phyloP scores from a whole-genome alignment of 345 rosid genomes.

The Carallia pectinifolia region DNA sequence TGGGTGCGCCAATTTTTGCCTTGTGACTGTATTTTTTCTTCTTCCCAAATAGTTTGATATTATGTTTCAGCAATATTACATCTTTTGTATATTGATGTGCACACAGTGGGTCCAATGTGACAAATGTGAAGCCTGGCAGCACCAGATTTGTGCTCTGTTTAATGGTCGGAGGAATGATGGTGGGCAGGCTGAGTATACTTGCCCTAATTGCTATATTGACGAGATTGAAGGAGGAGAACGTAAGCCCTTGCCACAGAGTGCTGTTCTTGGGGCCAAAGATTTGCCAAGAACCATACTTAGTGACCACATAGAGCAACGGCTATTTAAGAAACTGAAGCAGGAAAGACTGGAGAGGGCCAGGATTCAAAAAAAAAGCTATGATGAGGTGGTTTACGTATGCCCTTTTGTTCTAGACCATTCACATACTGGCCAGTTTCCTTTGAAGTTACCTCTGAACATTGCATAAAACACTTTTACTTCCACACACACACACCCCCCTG shows the following conservation, averaged over 20 bases:
- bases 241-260: slow-evolving; percentile 89
- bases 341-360: slow-evolving; percentile 90
- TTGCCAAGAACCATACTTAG: slow-evolving; percentile 90
- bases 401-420: background rate
- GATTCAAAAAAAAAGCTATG: slow-evolving; percentile 65
- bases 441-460: background rate
- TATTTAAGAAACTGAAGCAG: slow-evolving; percentile 64
- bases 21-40: slow-evolving; percentile 6
- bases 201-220: slow-evolving; percentile 88
- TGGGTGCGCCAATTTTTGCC: slow-evolving; percentile 51
- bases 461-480: too few species aligned
- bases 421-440: background rate
- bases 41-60: background rate
- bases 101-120: slow-evolving; percentile 99
- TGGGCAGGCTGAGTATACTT: slow-evolving; percentile 99
- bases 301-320: slow-evolving; percentile 91
- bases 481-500: too few species aligned
- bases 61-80: too few species aligned
- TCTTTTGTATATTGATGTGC: slow-evolving; percentile 21
- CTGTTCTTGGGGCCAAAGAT: slow-evolving; percentile 98
- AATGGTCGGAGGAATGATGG: slow-evolving; percentile 99
- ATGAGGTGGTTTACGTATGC: slow-evolving; percentile 61
- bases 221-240: slow-evolving; percentile 95
- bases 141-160: slow-evolving; percentile 96
- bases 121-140: slow-evolving; percentile 99